Base-by-base conservation (phyloP, 371 early-diverging fungal species). In the Actinomortierella wolfii region DNA sequence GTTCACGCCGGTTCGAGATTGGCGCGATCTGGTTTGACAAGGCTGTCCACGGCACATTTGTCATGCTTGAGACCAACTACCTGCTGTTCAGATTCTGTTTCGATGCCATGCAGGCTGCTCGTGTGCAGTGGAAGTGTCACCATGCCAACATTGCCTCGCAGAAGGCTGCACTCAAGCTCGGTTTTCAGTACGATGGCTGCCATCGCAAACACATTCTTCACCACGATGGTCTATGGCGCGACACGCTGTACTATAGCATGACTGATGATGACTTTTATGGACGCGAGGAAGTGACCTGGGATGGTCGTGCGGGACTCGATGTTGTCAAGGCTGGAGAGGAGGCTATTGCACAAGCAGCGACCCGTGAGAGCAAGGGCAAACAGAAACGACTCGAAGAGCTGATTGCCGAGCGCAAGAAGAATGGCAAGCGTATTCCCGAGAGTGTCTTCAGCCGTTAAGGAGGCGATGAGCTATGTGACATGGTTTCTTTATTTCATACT, bases 101-200 rank as follows among this genome's bases (percentile, higher is more conserved):
- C 29, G 66, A 65, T 52, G 51, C 46, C 2, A 62, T 71, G 23
- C 56, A 59, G 7, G 53, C 66, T 9, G 73, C 66, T 17, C 73
- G 73, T 13, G 73, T 71, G n/a, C 73, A 71, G 26, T 71, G 73
- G 73, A 71, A 71, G 59, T 65, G 66, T 0, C 83, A 83, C 43
- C 70, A 70, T 28, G 23, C 58, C 39, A 84, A 84, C 59, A 61
- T 78, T 29, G 73, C 82, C 8, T 76, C 76, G 20, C 79, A 80
- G 56, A 68, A 68, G 56, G 70, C 79, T 1, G 84, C 84, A 25
- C 14, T 40, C 20, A 73, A 76, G 46, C 39, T 81, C 14, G 84
- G 84, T 0, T 83, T 83, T 52, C 60, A 54, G 2, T 48, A 64
- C 17, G 83, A 84, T 26, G 83, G 81, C 3, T 26, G 60, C 14